Percentiles rank a stretch among this genome's conserved stretches.
These are phyloP conservation scores for Cryptosporidium felis DNA, from an alignment of 169 alveolate genomes.

Conservation along the genomic window DNA sequence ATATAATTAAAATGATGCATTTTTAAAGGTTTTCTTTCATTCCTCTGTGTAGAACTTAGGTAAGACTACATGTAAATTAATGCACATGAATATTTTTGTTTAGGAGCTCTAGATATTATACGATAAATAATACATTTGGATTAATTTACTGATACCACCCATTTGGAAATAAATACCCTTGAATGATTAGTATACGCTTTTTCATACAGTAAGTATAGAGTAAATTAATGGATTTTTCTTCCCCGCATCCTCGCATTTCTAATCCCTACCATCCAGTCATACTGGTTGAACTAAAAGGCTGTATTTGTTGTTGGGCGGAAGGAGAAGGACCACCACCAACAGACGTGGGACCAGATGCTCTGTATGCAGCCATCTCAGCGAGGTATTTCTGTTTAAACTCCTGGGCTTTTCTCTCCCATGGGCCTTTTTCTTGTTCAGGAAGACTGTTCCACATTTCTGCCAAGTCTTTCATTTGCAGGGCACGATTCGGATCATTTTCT, in stretches of 20 bases:
- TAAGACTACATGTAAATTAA: not conserved
- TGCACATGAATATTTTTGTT: not conserved
- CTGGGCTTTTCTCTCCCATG: constrained; percentile 69
- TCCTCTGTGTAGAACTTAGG: not conserved
- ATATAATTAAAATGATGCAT: constrained; percentile 1
- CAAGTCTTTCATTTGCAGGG: constrained; percentile 67
- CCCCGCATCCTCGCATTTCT: not conserved
- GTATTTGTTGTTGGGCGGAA: constrained; percentile 71
- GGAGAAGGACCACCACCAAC: constrained; percentile 72
- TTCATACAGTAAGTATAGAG: constrained; percentile 7
- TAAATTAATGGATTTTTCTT: not conserved
- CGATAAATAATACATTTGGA: constrained; percentile 14
- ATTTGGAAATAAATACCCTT: constrained; percentile 1
- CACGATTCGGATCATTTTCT: constrained; percentile 69
- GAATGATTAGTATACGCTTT: not conserved
- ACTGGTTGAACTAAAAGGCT: constrained; percentile 70
- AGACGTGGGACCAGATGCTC: constrained; percentile 67
- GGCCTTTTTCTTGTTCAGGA: constrained; percentile 72
- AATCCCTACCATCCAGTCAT: constrained; percentile 67
- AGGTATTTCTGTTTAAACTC: constrained; percentile 65
- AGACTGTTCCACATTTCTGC: constrained; percentile 72
- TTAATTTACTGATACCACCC: constrained; percentile 36
- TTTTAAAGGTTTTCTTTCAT: not conserved
- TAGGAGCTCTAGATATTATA: not conserved
- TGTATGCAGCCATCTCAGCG: constrained; percentile 71